Evolutionary conservation across 2,329 filamentous ascomycete genomes (phyloP).

Genomic region (Pseudonectria buxi): DNA sequence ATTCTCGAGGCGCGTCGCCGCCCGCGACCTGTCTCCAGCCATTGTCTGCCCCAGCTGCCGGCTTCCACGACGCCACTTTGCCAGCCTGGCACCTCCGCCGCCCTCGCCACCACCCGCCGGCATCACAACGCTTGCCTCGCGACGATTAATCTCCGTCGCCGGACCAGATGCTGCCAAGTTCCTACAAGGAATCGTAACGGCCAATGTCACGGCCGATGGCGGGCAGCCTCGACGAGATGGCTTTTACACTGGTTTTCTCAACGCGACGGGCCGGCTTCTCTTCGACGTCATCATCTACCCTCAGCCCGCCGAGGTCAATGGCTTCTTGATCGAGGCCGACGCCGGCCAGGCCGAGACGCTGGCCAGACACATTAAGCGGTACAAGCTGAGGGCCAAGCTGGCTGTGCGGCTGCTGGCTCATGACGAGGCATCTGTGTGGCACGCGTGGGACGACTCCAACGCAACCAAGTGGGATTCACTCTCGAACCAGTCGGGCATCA

Average conservation of each 20-base stretch:
- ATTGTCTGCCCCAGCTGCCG: slow-evolving; percentile 26
- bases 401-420: slow-evolving; percentile 57
- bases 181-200: slow-evolving; percentile 81
- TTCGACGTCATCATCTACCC: slow-evolving; percentile 90
- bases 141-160: slow-evolving; percentile 70
- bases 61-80: slow-evolving; percentile 26
- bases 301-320: slow-evolving; percentile 28
- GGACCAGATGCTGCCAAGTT: slow-evolving; percentile 77
- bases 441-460: slow-evolving; percentile 58
- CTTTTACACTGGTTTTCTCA: slow-evolving; percentile 80
- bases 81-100: slow-evolving; percentile 20
- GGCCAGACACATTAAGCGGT: slow-evolving; percentile 69
- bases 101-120: slow-evolving; percentile 39
- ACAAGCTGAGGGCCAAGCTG: slow-evolving; percentile 80
- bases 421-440: slow-evolving; percentile 64
- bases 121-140: slow-evolving; percentile 57
- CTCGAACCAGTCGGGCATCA: slow-evolving; percentile 21
- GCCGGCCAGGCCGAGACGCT: slow-evolving; percentile 55
- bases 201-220: slow-evolving; percentile 36
- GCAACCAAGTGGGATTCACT: slow-evolving; percentile 15
- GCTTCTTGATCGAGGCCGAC: slow-evolving; percentile 76
- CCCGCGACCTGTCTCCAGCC: slow-evolving; percentile 9
- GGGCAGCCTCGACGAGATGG: slow-evolving; percentile 37
- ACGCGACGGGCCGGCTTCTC: slow-evolving; percentile 74
- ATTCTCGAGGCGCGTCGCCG: slow-evolving; percentile 16